A percentile compares a stretch with the other conserved stretches of the same genome.
phyloP scores from a whole-genome alignment of 371 early-diverging fungal genomes.

The Mycotypha africana region DNA sequence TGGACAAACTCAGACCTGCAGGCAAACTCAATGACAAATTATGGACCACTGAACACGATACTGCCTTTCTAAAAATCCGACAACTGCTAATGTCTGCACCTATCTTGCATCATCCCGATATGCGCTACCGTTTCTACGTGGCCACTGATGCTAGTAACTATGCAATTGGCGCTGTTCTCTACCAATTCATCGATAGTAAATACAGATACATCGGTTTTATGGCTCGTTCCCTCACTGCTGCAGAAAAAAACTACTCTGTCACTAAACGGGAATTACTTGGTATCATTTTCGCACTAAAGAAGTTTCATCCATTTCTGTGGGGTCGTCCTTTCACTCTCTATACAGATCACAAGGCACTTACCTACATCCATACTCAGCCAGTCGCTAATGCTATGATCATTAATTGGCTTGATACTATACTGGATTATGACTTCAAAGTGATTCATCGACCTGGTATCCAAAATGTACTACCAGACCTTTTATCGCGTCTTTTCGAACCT shows the following conservation, averaged over 20 bases:
- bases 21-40: neutral
- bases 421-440: slow-evolving; percentile 5
- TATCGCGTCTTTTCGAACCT: slow-evolving; percentile 2
- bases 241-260: neutral
- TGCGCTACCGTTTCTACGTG: slow-evolving; percentile 16
- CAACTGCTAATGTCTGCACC: neutral
- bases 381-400: slow-evolving; percentile 5
- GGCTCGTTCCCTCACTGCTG: neutral
- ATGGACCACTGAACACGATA: slow-evolving; percentile 7
- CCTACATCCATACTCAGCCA: slow-evolving; percentile 7
- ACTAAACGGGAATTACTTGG: neutral
- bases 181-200: slow-evolving; percentile 4
- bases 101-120: slow-evolving; percentile 18
- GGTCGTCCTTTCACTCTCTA: slow-evolving; percentile 14
- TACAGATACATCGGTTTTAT: slow-evolving; percentile 17
- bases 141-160: slow-evolving; percentile 37
- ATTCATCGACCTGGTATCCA: slow-evolving; percentile 11
- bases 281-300: slow-evolving; percentile 16
- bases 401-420: slow-evolving; percentile 13
- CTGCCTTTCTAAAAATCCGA: slow-evolving; percentile 6
- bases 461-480: slow-evolving; percentile 8
- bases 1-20: slow-evolving; percentile 12
- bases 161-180: slow-evolving; percentile 33
- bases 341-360: slow-evolving; percentile 16
- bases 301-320: slow-evolving; percentile 29